Conservation (phyloP, 306 rosid genomes). For the Dalbergia oliveri region DNA sequence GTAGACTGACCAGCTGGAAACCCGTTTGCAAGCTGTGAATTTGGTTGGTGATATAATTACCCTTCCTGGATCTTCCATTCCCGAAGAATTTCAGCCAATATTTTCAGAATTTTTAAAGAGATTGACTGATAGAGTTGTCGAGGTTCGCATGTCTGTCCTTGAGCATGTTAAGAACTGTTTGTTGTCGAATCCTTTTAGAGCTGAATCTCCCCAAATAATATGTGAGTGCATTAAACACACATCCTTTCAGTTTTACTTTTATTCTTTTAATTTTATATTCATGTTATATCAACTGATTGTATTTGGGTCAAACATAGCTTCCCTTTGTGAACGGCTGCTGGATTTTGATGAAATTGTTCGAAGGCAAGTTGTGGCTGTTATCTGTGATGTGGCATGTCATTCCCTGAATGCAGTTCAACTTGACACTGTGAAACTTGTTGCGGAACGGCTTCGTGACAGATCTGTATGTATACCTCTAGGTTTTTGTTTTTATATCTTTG, state of each 20-base stretch:
- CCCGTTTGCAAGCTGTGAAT: constrained; percentile 89
- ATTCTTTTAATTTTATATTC: constrained; percentile 10
- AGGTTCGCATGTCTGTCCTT: constrained; percentile 89
- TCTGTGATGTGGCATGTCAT: constrained; percentile 88
- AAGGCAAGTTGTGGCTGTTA: constrained; percentile 95
- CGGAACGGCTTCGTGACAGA: constrained; percentile 98
- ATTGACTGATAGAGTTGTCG: constrained; percentile 89
- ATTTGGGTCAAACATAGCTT: constrained; percentile 66
- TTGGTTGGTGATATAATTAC: constrained; percentile 93
- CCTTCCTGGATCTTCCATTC: constrained; percentile 72
- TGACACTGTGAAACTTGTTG: constrained; percentile 89
- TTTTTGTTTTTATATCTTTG: constrained; percentile 24
- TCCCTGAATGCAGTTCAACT: constrained; percentile 70
- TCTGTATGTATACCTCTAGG: constrained; percentile 67
- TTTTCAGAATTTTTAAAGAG: constrained; percentile 94
- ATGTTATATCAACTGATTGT: constrained; percentile 47
- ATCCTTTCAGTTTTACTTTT: constrained; percentile 20
- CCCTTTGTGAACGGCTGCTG: constrained; percentile 94
- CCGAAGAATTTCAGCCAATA: constrained; percentile 91
- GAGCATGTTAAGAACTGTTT: constrained; percentile 88
- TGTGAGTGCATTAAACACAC: constrained; percentile 60
- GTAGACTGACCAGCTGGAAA: constrained; percentile 94
- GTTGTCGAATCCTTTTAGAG: constrained; percentile 77
- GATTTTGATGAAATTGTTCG: constrained; percentile 96
- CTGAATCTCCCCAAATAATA: constrained; percentile 81